These are phyloP conservation scores for Phytophthora constricta DNA, from an alignment of 352 stramenopile species.

Conservation along the genomic window DNA sequence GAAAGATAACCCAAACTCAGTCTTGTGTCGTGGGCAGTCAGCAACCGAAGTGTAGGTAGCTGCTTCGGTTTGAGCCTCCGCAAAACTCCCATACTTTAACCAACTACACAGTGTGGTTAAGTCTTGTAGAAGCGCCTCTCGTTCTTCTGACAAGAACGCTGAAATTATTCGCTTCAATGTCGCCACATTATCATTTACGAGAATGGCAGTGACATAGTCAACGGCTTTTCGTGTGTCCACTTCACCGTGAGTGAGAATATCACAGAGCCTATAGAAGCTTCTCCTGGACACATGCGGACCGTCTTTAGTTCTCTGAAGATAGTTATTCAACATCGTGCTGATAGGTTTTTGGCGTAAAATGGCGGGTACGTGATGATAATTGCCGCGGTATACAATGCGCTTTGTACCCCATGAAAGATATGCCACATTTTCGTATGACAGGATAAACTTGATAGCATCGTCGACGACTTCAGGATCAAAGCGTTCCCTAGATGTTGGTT, in stretches of 20 bases:
- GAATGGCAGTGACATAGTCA: conserved; percentile 1
- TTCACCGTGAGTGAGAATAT: conserved; percentile 13
- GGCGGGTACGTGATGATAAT: conserved; percentile 5
- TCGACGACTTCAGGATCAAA: background rate
- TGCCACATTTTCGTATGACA: conserved; percentile 10
- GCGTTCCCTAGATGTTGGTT: no score
- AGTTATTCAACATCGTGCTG: background rate
- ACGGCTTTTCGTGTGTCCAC: background rate
- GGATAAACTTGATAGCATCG: conserved; percentile 8
- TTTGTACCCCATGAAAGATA: conserved; percentile 1
- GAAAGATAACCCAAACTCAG: background rate
- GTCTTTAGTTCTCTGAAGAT: background rate
- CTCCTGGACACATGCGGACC: background rate
- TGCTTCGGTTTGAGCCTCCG: background rate
- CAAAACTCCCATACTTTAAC: conserved; percentile 5
- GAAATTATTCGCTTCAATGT: conserved; percentile 1
- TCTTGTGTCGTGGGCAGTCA: background rate
- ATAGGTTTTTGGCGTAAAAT: conserved; percentile 1
- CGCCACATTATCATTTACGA: conserved; percentile 4
- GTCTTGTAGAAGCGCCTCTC: background rate
- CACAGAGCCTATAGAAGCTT: conserved; percentile 2
- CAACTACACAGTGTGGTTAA: background rate
- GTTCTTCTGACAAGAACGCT: background rate
- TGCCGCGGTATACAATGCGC: conserved; percentile 3
- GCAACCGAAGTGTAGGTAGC: background rate